Base-by-base conservation (phyloP, 1,139 yeast genomes). In the Magnusiomyces paraingens region DNA sequence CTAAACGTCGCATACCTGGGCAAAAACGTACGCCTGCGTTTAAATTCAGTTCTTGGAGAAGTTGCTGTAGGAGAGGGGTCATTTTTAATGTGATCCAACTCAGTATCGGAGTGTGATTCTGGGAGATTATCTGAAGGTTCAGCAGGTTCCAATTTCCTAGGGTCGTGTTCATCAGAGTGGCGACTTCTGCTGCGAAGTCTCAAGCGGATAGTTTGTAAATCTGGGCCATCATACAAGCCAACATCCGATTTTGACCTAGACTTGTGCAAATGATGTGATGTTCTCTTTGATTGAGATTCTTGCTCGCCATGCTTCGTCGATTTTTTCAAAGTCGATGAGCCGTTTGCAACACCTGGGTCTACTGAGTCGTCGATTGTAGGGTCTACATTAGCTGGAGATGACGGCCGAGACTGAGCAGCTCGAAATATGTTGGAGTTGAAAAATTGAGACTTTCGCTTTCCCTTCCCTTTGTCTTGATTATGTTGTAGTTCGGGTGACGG, bases 211-310 rank as follows among this genome's bases (percentile, higher is more conserved):
- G 32, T 36, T 12, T 36, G n/a, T 36, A 36, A 12, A n/a, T n/a
- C 17, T 36, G 40, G 10, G 40, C 40, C 40, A 1, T 44, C 50
- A 39, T 48, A 39, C 17, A 48, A 18, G 11, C 50, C 50, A 6
- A 39, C 45, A 39, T 48, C 50, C 6, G 50, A 48, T 26, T 48
- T 48, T 2, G 50, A 48, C 15, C 50, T 42, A 14, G 39, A 21
- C 22, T 48, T 48, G 38, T 21, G 50, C 6, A 48, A 12, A 11
- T 14, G 32, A 26, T 8, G 4, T 26, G 8, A 8, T 26, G 32
- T 26, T 26, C 8, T 26, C 32, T 8, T 26, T 26, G 32, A 26
- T 5, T 26, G 32, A 26, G 32, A 26, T 4, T 26, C 32, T 5
- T 26, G 32, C 8, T 26, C 32, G 3, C n/a, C 40, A 36, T 36